Percentiles rank a stretch among this genome's conserved stretches.
These are phyloP conservation scores for Citrullus colocynthis DNA, from an alignment of 306 rosid genomes.

Conservation along the genomic window DNA sequence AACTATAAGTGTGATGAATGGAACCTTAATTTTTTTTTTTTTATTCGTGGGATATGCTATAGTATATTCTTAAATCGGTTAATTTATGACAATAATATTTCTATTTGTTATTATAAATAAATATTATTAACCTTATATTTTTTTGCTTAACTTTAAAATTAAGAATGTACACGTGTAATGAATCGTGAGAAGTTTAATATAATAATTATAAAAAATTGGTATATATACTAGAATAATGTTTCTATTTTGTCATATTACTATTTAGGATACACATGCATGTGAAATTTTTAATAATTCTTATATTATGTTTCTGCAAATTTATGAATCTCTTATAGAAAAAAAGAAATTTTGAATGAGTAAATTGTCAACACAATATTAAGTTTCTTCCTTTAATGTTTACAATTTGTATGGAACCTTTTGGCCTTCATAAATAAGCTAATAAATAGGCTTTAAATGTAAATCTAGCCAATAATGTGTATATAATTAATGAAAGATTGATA, in stretches of 20 bases:
- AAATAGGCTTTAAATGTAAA: neutral
- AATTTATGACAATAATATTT: too few species aligned
- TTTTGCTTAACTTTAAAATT: too few species aligned
- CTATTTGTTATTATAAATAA: too few species aligned
- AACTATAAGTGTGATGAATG: too few species aligned
- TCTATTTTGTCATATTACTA: neutral
- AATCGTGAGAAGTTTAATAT: neutral
- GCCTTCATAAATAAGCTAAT: neutral
- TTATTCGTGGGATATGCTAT: too few species aligned
- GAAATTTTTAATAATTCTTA: neutral
- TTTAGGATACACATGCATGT: neutral
- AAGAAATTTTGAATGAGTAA: neutral
- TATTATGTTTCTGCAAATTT: neutral
- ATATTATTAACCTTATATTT: too few species aligned
- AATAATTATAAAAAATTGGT: neutral
- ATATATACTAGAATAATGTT: neutral
- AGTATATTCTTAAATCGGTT: too few species aligned
- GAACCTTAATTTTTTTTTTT: too few species aligned
- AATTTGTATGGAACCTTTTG: neutral
- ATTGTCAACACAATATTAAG: neutral
- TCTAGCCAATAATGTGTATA: neutral
- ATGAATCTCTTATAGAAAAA: neutral
- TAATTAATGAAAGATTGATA: neutral
- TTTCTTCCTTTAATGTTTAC: neutral
- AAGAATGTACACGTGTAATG: neutral